Evolutionary conservation across 1,139 yeast genomes (phyloP), one percentile per base, ranked within the genome.

Genomic region (Debaryomyces nepalensis): DNA sequence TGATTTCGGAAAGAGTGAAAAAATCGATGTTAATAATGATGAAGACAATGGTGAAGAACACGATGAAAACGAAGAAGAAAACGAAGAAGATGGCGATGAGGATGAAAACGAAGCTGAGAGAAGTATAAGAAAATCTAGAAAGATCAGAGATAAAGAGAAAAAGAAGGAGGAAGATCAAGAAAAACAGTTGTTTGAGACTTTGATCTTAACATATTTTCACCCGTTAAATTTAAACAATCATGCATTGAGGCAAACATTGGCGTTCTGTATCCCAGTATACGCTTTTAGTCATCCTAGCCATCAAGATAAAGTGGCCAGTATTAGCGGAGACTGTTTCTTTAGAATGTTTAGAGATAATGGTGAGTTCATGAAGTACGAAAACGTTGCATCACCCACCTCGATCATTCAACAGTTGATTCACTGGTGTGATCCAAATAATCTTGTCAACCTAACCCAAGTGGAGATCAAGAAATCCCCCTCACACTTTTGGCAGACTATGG

Each of bases 221-320:
- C 89, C 91, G 0, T 61, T 69, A 2, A 83, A 85, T 38, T 64
- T 78, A 4, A 64, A 69, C 10, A 89, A 90, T 53, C 84, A 80
- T 46, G 81, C 82, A 12, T 69, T 91, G 48, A 76, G 84, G 43
- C 98, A 93, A 63, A 86, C 88, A 1, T 78, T 91, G 46, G 82
- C 95, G 8, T 90, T 88, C 58, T 90, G 97, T 57, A 74, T 93
- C 27, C 98, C 98, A 0, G 96, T 88, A 0, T 90, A 88, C 59
- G 85, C 95, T 26, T 87, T 81, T 58, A 87, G 97, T 30, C 91
- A 86, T 51, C 68, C 75, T 1, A 71, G 70, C 20, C 96, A 90
- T 61, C 97, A 90, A 60, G 73, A 75, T 38, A 73, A 84, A 47
- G 68, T 91, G 57, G 78, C 84, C 5, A 68, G 79, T 16, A 74